phyloP scores from a whole-genome alignment of 805 yeast genomes.

The Candida sonorensis region DNA sequence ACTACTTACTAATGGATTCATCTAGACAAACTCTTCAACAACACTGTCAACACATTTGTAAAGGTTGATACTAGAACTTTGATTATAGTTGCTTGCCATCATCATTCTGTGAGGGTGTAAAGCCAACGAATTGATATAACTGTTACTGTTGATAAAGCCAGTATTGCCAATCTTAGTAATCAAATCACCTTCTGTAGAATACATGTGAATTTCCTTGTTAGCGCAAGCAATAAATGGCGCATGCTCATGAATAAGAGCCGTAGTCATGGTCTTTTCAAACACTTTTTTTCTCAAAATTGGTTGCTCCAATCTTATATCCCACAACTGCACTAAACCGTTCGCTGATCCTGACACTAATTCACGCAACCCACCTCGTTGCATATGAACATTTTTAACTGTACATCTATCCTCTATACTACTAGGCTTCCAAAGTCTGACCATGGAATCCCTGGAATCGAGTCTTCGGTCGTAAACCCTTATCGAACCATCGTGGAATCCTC shows the following conservation, averaged over 20 bases:
- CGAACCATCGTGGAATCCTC: constrained; percentile 90
- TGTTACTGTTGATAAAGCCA: constrained; percentile 35
- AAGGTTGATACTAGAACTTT: constrained; percentile 64
- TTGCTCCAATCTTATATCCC: constrained; percentile 79
- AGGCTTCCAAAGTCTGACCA: constrained; percentile 79
- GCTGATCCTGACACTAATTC: constrained; percentile 80
- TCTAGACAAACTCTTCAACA: constrained; percentile 10
- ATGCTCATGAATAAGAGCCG: constrained; percentile 87
- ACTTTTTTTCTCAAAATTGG: constrained; percentile 67
- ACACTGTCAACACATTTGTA: constrained; percentile 42
- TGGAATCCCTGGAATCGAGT: constrained; percentile 73
- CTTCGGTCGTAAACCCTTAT: constrained; percentile 88
- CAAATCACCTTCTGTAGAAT: constrained; percentile 80
- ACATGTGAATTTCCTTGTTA: constrained; percentile 66
- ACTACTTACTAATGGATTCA: no score
- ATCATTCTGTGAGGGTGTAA: constrained; percentile 95
- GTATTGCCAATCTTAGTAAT: constrained; percentile 45
- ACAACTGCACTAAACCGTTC: constrained; percentile 76
- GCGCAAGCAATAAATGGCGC: constrained; percentile 94
- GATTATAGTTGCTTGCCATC: constrained; percentile 78
- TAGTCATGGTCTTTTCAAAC: constrained; percentile 44
- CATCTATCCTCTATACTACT: constrained; percentile 18
- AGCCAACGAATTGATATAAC: constrained; percentile 57
- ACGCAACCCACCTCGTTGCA: constrained; percentile 95
- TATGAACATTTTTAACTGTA: constrained; percentile 65